Evolutionary conservation across 495 filamentous ascomycete genomes (phyloP), one percentile per base, ranked within the genome.

Genomic region (Aeminium ludgeri): DNA sequence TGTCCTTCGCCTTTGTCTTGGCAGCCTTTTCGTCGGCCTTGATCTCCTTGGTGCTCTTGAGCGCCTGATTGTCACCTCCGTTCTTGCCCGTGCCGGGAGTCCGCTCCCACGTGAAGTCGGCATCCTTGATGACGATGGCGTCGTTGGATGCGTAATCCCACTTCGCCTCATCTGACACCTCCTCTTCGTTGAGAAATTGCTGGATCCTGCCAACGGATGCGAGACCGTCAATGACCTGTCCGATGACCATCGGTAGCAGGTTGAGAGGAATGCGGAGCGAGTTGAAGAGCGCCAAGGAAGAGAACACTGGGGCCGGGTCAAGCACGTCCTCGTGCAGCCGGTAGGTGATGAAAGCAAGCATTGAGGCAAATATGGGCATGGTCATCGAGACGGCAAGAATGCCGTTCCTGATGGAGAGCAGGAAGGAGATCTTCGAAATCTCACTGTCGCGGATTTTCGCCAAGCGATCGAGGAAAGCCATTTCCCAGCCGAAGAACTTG

Each of bases 401-500:
- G 16, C 65, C 85, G 52, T 87, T 89, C 48, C 85, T 72, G 40
- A 91, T 78, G 2, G 78, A 70, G 20, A 94, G 63, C 13, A 96
- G 57, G 11, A 83, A 62, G 51, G 91, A 85, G 38, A 93, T 83
- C 3, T 75, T 70, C 10, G 64, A 58, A 50, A 96, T 82, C 55
- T 96, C 87, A 33, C 66, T 66, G 20, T 62, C 64, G 34, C 87
- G 73, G 38, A 87, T 79, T 15, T 74, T 65, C 36, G 69, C 65
- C 8, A 96, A 65, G 13, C 85, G 73, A n/a, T 68, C 63, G 3
- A 94, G 63, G 56, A 96, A 96, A 34, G 77, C 75, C 27, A 67
- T 74, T 52, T 96, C 87, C 87, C 87, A 96, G 6, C 82, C 87
- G 55, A 93, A 95, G 60, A 72, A 93, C 58, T 96, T 96, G 56